These are phyloP conservation scores for Emmonsiellopsis sp. DNA, from an alignment of 2,329 filamentous ascomycete species.

Conservation along the genomic window DNA sequence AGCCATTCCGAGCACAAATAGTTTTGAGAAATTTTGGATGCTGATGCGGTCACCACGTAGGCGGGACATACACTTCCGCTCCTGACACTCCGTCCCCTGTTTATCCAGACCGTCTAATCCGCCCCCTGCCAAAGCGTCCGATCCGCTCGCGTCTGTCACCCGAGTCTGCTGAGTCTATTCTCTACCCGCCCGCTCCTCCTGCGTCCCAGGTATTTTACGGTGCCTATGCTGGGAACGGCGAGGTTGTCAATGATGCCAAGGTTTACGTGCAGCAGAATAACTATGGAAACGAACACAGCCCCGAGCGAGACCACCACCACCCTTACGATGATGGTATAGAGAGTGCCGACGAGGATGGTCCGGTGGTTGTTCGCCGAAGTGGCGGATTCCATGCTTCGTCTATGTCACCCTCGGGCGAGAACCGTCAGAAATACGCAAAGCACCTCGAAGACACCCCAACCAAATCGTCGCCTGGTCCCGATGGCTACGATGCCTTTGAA, in stretches of 20 bases:
- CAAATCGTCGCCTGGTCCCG: slow-evolving; percentile 61
- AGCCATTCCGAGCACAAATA: neutral
- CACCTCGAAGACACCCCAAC: slow-evolving; percentile 20
- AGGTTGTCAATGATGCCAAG: slow-evolving; percentile 39
- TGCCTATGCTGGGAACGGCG: slow-evolving; percentile 49
- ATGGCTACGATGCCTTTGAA: slow-evolving; percentile 95
- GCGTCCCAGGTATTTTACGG: slow-evolving; percentile 69
- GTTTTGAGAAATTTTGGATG: slow-evolving; percentile 22
- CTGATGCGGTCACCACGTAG: slow-evolving; percentile 31
- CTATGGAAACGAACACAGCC: slow-evolving; percentile 28
- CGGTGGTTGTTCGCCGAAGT: slow-evolving; percentile 33
- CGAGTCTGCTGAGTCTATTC: slow-evolving; percentile 71
- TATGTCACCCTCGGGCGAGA: slow-evolving; percentile 22
- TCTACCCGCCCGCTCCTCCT: slow-evolving; percentile 66
- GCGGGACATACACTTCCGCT: slow-evolving; percentile 40
- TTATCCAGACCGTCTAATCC: slow-evolving; percentile 84
- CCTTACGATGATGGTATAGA: slow-evolving; percentile 47
- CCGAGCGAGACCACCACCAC: slow-evolving; percentile 31
- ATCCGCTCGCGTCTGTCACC: slow-evolving; percentile 80
- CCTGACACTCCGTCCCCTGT: slow-evolving; percentile 67
- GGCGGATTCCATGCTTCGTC: slow-evolving; percentile 31
- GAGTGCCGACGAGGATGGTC: slow-evolving; percentile 52
- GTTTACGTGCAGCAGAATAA: slow-evolving; percentile 37
- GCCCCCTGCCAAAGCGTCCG: slow-evolving; percentile 79
- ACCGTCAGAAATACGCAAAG: slow-evolving; percentile 17